phyloP scores from a whole-genome alignment of 1,284 basidiomycete species.

The Kalmanozyma brasiliensis region DNA sequence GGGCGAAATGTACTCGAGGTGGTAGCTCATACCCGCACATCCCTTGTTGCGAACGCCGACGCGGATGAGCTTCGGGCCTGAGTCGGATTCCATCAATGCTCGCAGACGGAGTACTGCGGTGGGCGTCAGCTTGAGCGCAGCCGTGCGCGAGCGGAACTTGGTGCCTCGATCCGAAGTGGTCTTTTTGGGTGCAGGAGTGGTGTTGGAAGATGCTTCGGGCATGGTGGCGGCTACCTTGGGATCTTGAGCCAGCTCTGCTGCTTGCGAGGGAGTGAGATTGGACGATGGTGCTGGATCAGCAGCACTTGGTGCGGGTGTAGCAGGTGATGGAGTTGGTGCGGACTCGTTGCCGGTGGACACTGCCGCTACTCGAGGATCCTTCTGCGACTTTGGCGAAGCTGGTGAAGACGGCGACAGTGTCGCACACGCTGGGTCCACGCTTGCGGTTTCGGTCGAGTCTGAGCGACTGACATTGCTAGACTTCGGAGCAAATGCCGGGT shows the following conservation, averaged over 20 bases:
- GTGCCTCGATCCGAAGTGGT: slow-evolving; percentile 40
- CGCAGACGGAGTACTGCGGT: slow-evolving; percentile 74
- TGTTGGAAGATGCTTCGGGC: slow-evolving; percentile 34
- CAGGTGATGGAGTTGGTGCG: slow-evolving; percentile 25
- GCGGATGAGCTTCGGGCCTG: slow-evolving; percentile 86
- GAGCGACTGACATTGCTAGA: neutral
- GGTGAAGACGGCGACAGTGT: slow-evolving; percentile 54
- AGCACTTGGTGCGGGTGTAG: slow-evolving; percentile 32
- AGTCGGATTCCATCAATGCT: slow-evolving; percentile 77
- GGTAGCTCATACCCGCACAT: slow-evolving; percentile 97
- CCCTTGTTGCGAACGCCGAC: slow-evolving; percentile 97
- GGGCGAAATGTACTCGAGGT: slow-evolving; percentile 86
- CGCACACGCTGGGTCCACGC: slow-evolving; percentile 48
- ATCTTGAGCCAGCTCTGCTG: slow-evolving; percentile 30
- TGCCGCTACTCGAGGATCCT: slow-evolving; percentile 30
- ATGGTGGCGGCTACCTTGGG: slow-evolving; percentile 45
- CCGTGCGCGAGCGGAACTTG: slow-evolving; percentile 54
- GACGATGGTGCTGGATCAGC: slow-evolving; percentile 31
- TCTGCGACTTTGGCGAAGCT: slow-evolving; percentile 48
- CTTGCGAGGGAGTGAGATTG: slow-evolving; percentile 30
- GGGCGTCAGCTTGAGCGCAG: slow-evolving; percentile 71
- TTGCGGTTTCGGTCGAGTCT: slow-evolving; percentile 16
- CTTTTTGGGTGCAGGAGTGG: slow-evolving; percentile 28
- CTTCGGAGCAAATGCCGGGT: slow-evolving; percentile 2
- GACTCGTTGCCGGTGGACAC: slow-evolving; percentile 18